phyloP scores from a whole-genome alignment of 257 asterid genomes.

The Solanum virginianum region DNA sequence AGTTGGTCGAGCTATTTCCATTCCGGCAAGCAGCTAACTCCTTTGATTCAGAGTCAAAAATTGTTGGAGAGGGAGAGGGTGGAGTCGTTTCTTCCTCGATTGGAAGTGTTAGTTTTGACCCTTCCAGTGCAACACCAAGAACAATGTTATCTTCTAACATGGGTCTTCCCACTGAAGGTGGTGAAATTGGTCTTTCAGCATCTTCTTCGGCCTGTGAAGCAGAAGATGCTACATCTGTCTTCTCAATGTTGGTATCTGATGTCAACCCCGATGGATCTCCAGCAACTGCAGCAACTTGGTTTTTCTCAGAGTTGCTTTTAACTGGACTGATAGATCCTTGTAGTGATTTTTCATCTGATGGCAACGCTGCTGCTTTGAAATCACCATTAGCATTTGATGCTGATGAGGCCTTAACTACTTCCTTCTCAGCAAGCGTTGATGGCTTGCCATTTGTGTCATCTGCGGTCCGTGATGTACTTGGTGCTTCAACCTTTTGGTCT shows the following conservation, averaged over 20 bases:
- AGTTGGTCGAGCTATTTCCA: background rate
- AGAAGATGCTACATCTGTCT: background rate
- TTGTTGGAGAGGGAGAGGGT: conserved; percentile 2
- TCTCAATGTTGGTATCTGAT: conserved; percentile 5
- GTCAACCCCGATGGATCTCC: conserved; percentile 1
- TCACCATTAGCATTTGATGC: background rate
- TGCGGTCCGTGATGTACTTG: background rate
- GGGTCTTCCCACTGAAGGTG: conserved; percentile 10
- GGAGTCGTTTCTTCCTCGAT: conserved; percentile 53
- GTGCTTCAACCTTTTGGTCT: conserved; percentile 4
- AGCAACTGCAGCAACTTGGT: background rate
- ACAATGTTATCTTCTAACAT: conserved; percentile 75
- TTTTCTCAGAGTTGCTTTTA: conserved; percentile 6
- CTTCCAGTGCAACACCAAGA: conserved; percentile 94
- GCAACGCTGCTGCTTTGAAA: background rate
- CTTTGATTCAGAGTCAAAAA: conserved; percentile 6
- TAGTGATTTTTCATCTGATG: background rate
- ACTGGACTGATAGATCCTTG: background rate
- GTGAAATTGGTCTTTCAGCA: conserved; percentile 18
- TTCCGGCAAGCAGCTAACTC: conserved; percentile 16
- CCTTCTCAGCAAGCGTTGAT: background rate
- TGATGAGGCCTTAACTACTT: background rate
- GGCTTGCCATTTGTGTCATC: conserved; percentile 4
- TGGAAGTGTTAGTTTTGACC: conserved; percentile 91
- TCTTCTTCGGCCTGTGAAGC: conserved; percentile 9